Percentiles rank a stretch among this genome's conserved stretches.
These are phyloP conservation scores for Antitrichia curtipendula DNA, from an alignment of 225 moss, liverwort and hornwort species.

Conservation along the genomic window DNA sequence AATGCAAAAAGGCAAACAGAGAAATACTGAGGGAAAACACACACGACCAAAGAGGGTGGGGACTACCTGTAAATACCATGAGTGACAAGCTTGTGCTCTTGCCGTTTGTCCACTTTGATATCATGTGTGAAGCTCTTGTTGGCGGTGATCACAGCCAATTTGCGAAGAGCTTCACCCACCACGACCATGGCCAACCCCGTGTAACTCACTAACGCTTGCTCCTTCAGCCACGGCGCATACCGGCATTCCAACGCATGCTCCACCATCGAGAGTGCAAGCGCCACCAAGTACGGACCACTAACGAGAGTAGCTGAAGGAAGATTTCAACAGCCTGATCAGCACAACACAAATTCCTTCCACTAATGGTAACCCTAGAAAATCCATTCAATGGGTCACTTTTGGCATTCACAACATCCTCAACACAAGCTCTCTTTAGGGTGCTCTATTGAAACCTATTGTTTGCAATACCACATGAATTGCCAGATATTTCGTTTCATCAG, in stretches of 20 bases:
- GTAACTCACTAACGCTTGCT: constrained; percentile 22
- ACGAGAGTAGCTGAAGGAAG: constrained; percentile 59
- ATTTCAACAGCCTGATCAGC: not conserved
- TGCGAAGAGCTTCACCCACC: constrained; percentile 68
- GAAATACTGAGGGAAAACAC: not conserved
- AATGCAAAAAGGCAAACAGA: not conserved
- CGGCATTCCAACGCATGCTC: constrained; percentile 59
- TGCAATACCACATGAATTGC: not conserved
- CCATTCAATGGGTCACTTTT: not conserved
- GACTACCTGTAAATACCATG: constrained; percentile 82
- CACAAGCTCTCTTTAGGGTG: not conserved
- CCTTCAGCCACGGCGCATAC: constrained; percentile 42
- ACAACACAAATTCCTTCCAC: not conserved
- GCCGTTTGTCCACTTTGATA: constrained; percentile 52
- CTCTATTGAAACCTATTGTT: not conserved
- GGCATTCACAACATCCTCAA: not conserved
- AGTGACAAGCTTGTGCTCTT: constrained; percentile 82
- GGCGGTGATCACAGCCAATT: constrained; percentile 72
- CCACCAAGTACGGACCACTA: constrained; percentile 67
- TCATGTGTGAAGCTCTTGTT: constrained; percentile 84
- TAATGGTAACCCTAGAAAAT: not conserved
- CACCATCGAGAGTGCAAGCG: constrained; percentile 44
- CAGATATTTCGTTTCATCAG: not conserved
- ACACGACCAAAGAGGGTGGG: not conserved
- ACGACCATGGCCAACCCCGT: constrained; percentile 52